Evolutionary conservation across 208 protist species (phyloP).

Genomic region (Leishmania arabica): DNA sequence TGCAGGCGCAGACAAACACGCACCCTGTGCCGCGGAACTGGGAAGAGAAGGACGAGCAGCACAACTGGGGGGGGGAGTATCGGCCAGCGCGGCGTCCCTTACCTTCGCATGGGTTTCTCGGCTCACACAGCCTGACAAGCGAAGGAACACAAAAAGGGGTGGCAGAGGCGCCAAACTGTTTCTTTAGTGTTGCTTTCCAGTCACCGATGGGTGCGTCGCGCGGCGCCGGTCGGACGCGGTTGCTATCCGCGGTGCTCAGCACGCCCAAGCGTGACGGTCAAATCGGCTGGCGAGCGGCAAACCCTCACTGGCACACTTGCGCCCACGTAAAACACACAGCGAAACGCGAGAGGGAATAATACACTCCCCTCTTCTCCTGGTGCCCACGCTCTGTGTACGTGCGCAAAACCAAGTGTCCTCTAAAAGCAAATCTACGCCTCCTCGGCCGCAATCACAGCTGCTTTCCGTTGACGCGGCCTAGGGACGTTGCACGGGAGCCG

Average conservation of each 20-base stretch:
- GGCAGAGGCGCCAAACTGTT: background rate
- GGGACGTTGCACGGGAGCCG: background rate
- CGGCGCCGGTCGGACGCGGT: background rate
- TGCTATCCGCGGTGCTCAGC: background rate
- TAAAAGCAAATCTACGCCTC: background rate
- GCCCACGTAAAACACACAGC: background rate
- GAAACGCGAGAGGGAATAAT: background rate
- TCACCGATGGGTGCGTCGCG: background rate
- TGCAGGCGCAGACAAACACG: background rate
- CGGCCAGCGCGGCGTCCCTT: background rate
- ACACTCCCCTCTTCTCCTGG: background rate
- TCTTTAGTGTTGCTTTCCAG: background rate
- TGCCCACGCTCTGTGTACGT: background rate
- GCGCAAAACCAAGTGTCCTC: background rate
- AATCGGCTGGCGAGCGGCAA: background rate
- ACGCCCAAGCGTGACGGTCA: background rate
- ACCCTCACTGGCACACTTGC: background rate
- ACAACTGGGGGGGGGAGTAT: background rate
- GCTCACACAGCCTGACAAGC: background rate
- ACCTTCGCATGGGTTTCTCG: background rate
- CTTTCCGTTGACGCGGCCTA: background rate
- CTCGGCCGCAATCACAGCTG: background rate
- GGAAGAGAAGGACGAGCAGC: background rate
- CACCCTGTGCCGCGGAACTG: background rate
- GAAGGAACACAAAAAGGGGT: no score